phyloP scores from a whole-genome alignment of 345 rosid species.

The Lepidium aucheri region DNA sequence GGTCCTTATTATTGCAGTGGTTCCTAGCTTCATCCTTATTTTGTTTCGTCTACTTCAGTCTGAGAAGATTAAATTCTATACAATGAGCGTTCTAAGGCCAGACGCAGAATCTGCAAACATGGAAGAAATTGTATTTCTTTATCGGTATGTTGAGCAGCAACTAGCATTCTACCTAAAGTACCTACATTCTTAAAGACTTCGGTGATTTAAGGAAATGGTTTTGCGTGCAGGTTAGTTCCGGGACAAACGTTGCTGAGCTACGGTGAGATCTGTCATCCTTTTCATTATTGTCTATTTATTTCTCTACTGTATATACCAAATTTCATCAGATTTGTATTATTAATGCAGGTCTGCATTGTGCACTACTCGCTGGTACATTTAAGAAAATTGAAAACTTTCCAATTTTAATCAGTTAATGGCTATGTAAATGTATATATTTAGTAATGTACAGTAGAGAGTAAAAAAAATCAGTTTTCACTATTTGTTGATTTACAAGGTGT shows the following conservation, averaged over 20 bases:
- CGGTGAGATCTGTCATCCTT: too few relatives aligned
- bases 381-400: background rate
- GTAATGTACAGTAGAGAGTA: background rate
- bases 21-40: background rate
- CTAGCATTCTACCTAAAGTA: background rate
- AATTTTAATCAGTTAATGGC: background rate
- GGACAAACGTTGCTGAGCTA: too few relatives aligned
- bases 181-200: background rate
- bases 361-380: constrained; percentile 65
- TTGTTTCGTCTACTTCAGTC: constrained; percentile 37
- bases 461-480: background rate
- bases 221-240: too few relatives aligned
- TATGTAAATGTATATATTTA: background rate
- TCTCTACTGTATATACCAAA: background rate
- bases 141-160: constrained; percentile 44
- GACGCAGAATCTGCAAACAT: constrained; percentile 39
- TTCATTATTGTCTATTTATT: background rate
- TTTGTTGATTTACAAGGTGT: constrained; percentile 44
- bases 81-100: constrained; percentile 89
- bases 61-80: constrained; percentile 67
- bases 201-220: background rate
- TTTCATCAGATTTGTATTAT: constrained; percentile 1
- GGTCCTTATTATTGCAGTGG: background rate
- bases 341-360: constrained; percentile 81
- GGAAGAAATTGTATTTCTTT: constrained; percentile 82